phyloP scores from a whole-genome alignment of 148 eudicot genomes.

The Pharnaceum exiguum region DNA sequence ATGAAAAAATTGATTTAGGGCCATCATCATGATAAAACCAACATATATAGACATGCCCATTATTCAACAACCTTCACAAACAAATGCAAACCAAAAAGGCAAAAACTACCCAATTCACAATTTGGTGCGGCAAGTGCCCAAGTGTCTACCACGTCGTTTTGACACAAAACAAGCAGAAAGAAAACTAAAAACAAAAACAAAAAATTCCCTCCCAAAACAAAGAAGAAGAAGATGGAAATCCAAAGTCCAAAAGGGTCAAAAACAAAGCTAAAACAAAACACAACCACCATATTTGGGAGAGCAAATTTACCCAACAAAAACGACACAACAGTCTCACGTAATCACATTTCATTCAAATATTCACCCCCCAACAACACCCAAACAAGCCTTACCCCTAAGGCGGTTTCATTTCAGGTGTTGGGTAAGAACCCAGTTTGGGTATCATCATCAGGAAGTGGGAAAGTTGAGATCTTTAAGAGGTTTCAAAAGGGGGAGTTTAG shows the following conservation, averaged over 20 bases:
- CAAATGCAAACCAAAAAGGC: neutral
- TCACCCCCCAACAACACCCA: slow-evolving; percentile 14
- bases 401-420: slow-evolving; percentile 49
- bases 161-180: too few relatives aligned
- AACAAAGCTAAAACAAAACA: slow-evolving; percentile 26
- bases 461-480: slow-evolving; percentile 50
- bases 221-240: slow-evolving; percentile 47
- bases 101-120: neutral
- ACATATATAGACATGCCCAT: too few relatives aligned
- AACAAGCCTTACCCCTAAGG: slow-evolving; percentile 21
- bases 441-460: slow-evolving; percentile 5
- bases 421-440: slow-evolving; percentile 88
- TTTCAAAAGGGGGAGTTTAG: slow-evolving; percentile 56
- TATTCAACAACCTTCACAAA: neutral
- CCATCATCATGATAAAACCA: too few relatives aligned
- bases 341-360: slow-evolving; percentile 43
- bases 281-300: slow-evolving; percentile 45
- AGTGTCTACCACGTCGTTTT: neutral
- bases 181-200: neutral
- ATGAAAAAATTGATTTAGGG: too few relatives aligned
- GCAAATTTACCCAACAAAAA: slow-evolving; percentile 26
- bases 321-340: slow-evolving; percentile 68
- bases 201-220: slow-evolving; percentile 7
- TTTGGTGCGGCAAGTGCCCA: neutral
- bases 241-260: slow-evolving; percentile 45